Percentiles rank a stretch among this genome's conserved stretches.
phyloP scores from a whole-genome alignment of 805 yeast genomes.

The Metschnikowia similis region DNA sequence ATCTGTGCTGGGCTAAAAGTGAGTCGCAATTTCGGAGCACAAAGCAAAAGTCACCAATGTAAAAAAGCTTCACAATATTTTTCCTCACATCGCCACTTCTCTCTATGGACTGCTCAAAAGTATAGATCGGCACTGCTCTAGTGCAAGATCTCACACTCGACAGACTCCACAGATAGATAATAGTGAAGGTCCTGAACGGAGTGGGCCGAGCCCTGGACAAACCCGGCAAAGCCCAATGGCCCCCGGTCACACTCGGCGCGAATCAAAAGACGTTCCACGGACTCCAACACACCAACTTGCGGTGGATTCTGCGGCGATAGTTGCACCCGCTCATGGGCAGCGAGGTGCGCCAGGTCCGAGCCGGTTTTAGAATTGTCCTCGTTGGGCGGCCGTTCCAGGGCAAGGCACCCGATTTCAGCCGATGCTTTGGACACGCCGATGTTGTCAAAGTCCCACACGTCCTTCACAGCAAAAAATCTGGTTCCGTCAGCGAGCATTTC shows the following conservation, averaged over 20 bases:
- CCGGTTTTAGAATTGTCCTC: no score
- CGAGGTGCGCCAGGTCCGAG: no score
- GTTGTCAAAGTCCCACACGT: conserved; percentile 78
- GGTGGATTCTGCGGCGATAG: neutral
- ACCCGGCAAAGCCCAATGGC: conserved; percentile 67
- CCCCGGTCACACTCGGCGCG: conserved; percentile 81
- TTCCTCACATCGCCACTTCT: no score
- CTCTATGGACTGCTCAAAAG: no score
- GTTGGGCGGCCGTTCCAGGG: neutral
- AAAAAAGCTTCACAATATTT: no score
- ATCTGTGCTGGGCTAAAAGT: no score
- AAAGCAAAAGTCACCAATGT: no score
- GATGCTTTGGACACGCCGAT: conserved; percentile 62
- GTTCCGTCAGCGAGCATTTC: conserved; percentile 20
- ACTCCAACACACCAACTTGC: conserved; percentile 16
- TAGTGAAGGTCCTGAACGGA: conserved; percentile 40
- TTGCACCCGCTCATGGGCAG: no score
- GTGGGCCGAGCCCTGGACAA: conserved; percentile 18
- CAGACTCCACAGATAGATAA: conserved; percentile 45
- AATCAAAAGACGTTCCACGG: conserved; percentile 50
- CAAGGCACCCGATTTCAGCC: conserved; percentile 21
- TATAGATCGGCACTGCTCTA: neutral
- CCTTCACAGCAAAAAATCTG: conserved; percentile 43
- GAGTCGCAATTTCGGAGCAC: no score
- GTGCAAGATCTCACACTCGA: conserved; percentile 29